Evolutionary conservation across 2,329 filamentous ascomycete genomes (phyloP).

Genomic region (Epichloe bromicola): DNA sequence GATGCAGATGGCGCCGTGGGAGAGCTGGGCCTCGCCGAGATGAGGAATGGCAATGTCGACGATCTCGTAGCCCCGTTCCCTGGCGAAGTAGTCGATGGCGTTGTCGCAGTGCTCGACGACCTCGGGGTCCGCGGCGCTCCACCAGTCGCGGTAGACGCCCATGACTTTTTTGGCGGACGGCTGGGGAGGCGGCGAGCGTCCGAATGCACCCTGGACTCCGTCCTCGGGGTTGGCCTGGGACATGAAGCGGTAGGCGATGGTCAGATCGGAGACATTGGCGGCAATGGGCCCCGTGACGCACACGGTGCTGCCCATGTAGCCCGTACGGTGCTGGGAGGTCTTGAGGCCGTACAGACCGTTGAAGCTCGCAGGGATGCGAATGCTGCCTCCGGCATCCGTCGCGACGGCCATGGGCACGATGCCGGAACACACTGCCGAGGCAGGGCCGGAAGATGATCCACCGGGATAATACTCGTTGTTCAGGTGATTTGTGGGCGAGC

Average conservation of each 20-base stretch:
- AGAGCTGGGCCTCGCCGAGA: conserved; percentile 57
- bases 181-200: conserved; percentile 35
- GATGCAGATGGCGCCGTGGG: conserved; percentile 68
- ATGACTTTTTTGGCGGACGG: conserved; percentile 44
- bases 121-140: conserved; percentile 37
- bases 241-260: conserved; percentile 72
- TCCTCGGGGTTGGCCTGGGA: conserved; percentile 55
- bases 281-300: conserved; percentile 64
- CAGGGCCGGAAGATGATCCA: conserved; percentile 67
- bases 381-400: conserved; percentile 63
- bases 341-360: conserved; percentile 78
- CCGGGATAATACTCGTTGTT: conserved; percentile 68
- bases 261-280: conserved; percentile 62
- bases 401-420: conserved; percentile 65
- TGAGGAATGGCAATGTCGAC: conserved; percentile 53
- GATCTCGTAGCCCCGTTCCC: conserved; percentile 33
- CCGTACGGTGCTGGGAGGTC: conserved; percentile 58
- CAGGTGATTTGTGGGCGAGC: conserved; percentile 66
- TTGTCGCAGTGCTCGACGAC: conserved; percentile 50
- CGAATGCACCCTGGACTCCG: conserved; percentile 48
- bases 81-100: conserved; percentile 45
- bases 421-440: conserved; percentile 55
- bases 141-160: conserved; percentile 51
- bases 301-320: conserved; percentile 38
- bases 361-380: conserved; percentile 61